Evolutionary conservation across 2,329 filamentous ascomycete species (phyloP), one percentile per base, ranked within the genome.

Genomic region (Pseudofabraea citricarpa): DNA sequence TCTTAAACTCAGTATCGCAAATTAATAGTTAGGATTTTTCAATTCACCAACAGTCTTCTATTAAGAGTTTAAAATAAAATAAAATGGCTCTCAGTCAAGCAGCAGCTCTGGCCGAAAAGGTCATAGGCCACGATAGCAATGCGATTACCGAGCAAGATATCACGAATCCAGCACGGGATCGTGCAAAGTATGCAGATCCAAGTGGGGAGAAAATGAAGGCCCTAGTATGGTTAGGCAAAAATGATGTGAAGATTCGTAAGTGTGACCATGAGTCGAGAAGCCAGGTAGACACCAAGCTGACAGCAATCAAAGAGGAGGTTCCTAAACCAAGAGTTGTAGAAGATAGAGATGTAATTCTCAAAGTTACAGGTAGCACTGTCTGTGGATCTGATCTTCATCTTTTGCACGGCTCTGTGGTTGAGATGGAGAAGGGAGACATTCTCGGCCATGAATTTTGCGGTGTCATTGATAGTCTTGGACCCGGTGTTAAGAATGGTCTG

Each of bases 161-260:
- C 37, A 69, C 76, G 47, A 82, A 82, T 52, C 86, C 85, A n/a
- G 69, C 54, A 19, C 53, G 39, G 53, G 71, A 83, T 45, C 63
- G 69, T 16, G 61, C 59, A 23, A 70, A 70, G 50, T 71, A 71
- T 59, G 77, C 71, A 19, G 67, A 76, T 55, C 64, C 71, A 4
- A 66, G 64, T 3, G 64, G 63, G 23, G 75, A 81, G 55, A 84
- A 66, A 13, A 93, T 95, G 85, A 85, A 87, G 63, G 90, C 89
- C 0, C 66, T 94, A 12, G 77, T 77, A 2, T 95, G 89, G 89
- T 80, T 85, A 64, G 85, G 86, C 41, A 93, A 91, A 71, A 87
- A 90, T 57, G 78, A 71, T 22, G 87, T 95, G 36, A 67, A 85
- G 58, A 71, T 94, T 15, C 68, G 75, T 80, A 62, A 45, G 64